Evolutionary conservation across 805 yeast genomes (phyloP), one percentile per base, ranked within the genome.

Genomic region (Ogataea henricii): DNA sequence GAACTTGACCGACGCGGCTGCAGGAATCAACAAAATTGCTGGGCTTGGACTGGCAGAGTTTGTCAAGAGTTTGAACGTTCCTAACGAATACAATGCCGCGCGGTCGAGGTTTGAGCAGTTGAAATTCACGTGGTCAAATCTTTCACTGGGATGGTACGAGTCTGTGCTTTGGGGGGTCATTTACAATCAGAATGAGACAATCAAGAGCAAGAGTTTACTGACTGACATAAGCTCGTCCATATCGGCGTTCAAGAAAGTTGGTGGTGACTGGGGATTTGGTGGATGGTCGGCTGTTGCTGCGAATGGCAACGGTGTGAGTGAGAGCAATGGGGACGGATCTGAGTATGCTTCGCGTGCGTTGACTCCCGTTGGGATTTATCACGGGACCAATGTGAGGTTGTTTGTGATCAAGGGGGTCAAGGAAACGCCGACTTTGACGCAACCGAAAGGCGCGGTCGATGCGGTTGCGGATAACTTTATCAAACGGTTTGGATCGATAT

Each of bases 71-170:
- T 27, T 56, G 32, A 45, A 48, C 7, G 45, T 57, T 10, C 59
- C 61, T 3, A 58, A 56, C 46, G 81, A 79, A 51, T 78, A 70
- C 51, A 57, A 73, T 26, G 74, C 78, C 0, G 14, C 43, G 3
- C 66, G 64, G 14, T 65, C 75, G 0, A 68, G 70, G 2, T 72
- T 79, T 52, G 73, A 70, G 42, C 70, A 76, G 3, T 67, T 85
- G 52, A 70, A 62, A 49, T 84, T 87, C 55, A 62, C 68, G 4
- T 88, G 96, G 96, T 76, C 79, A 33, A 69, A 68, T 45, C 59
- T 73, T 20, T 81, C 88, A 0, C 67, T 87, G 20, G 91, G 90
- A 0, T 88, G 96, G 96, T 87, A 87, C 64, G 73, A 77, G 33
- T 76, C 86, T 4, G 68, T 85, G 8, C 57, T 87, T 21, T 85